Evolutionary conservation across 2,329 filamentous ascomycete genomes (phyloP).

Genomic region (Aspergillus japonicus): DNA sequence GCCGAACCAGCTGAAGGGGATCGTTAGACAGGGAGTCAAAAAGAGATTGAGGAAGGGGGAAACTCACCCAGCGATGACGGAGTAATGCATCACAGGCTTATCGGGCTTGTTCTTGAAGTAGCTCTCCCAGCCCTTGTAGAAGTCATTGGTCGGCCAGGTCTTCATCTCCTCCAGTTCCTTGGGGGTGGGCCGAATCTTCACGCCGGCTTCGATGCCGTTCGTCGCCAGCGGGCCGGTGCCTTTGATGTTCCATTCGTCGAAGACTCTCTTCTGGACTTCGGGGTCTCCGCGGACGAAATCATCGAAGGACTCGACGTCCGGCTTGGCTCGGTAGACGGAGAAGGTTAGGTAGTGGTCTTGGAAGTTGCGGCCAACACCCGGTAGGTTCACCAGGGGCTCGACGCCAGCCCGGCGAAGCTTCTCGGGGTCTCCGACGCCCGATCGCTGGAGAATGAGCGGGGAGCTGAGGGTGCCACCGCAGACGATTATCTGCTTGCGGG

Average conservation of each 20-base stretch:
- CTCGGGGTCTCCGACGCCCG: constrained; percentile 69
- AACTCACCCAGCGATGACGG: constrained; percentile 63
- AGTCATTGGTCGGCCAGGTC: constrained; percentile 71
- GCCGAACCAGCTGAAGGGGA: constrained; percentile 37
- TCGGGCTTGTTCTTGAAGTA: constrained; percentile 84
- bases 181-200: constrained; percentile 71
- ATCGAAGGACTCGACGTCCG: constrained; percentile 74
- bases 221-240: constrained; percentile 75
- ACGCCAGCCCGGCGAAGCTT: constrained; percentile 69
- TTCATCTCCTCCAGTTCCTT: constrained; percentile 68
- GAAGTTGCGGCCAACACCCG: constrained; percentile 73
- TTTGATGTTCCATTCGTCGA: constrained; percentile 74
- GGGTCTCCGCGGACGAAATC: constrained; percentile 75
- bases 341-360: constrained; percentile 75
- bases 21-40: constrained; percentile 12
- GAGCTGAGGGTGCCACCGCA: constrained; percentile 72
- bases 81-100: constrained; percentile 86
- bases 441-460: constrained; percentile 72
- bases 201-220: constrained; percentile 76
- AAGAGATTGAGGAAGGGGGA: background rate
- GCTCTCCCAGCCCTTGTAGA: constrained; percentile 68
- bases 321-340: constrained; percentile 69
- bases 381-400: constrained; percentile 67
- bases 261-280: constrained; percentile 70
- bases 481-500: constrained; percentile 72